Evolutionary conservation across 495 filamentous ascomycete genomes (phyloP).

Genomic region (Parathielavia appendiculata): DNA sequence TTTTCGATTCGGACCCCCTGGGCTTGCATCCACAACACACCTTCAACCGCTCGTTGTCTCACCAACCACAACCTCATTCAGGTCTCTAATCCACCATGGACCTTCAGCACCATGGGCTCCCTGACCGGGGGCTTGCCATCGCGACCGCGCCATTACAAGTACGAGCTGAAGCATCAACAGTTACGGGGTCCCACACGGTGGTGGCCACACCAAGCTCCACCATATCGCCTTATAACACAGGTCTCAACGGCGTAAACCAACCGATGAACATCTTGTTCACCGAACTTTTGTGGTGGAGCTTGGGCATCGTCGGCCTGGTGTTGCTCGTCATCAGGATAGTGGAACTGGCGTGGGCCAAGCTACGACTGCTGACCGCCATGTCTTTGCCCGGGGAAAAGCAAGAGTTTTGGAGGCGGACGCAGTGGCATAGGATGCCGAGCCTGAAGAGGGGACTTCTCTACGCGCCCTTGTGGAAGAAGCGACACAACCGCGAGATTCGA

Average conservation of each 20-base stretch:
- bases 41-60: background rate
- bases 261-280: slow-evolving; percentile 44
- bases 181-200: background rate
- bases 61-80: background rate
- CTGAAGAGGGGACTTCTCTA: slow-evolving; percentile 78
- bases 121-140: slow-evolving; percentile 5
- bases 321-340: slow-evolving; percentile 42
- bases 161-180: slow-evolving; percentile 16
- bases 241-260: slow-evolving; percentile 50
- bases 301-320: slow-evolving; percentile 44
- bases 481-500: slow-evolving; percentile 83
- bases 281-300: slow-evolving; percentile 45
- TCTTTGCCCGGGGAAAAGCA: slow-evolving; percentile 39
- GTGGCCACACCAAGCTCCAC: slow-evolving; percentile 29
- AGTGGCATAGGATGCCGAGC: slow-evolving; percentile 48
- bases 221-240: slow-evolving; percentile 45
- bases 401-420: slow-evolving; percentile 44
- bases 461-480: slow-evolving; percentile 72
- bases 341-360: slow-evolving; percentile 41
- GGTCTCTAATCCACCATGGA: slow-evolving; percentile 20
- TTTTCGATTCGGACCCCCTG: background rate
- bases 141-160: slow-evolving; percentile 15
- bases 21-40: background rate
- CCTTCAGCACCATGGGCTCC: slow-evolving; percentile 22
- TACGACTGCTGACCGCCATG: slow-evolving; percentile 49